phyloP scores from a whole-genome alignment of 192 early-diverging fungal genomes.

The Kickxella alabastrina region DNA sequence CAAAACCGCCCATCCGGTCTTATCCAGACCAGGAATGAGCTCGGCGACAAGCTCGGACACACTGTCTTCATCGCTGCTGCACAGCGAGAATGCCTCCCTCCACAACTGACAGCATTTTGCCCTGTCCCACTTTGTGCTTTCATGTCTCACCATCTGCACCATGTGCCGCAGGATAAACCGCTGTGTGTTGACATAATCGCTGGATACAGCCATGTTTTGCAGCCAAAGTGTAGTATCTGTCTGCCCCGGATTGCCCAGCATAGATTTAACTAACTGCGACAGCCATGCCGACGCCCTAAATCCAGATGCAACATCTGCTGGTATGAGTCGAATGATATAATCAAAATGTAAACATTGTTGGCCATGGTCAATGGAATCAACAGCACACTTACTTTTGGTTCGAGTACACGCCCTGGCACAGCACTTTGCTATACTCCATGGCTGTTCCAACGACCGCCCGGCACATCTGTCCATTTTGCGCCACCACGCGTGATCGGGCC shows the following conservation, averaged over 20 bases:
- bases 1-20: conserved; percentile 26
- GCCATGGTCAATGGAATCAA: neutral
- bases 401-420: conserved; percentile 26
- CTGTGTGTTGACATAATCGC: conserved; percentile 5
- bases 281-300: conserved; percentile 34
- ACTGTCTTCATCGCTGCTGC: conserved; percentile 8
- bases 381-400: conserved; percentile 26
- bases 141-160: conserved; percentile 1
- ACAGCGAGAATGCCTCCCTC: conserved; percentile 23
- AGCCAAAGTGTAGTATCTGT: neutral
- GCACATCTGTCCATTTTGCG: conserved; percentile 8
- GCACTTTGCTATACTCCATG: conserved; percentile 44
- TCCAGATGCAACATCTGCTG: neutral
- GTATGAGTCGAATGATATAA: neutral
- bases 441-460: conserved; percentile 27
- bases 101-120: conserved; percentile 8
- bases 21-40: conserved; percentile 22
- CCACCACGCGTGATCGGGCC: conserved; percentile 13
- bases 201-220: neutral
- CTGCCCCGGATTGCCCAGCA: conserved; percentile 3
- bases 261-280: conserved; percentile 21
- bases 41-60: conserved; percentile 7
- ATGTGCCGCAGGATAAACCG: conserved; percentile 18
- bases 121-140: neutral
- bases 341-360: neutral